A percentile compares a stretch with the other conserved stretches of the same genome.
These are phyloP conservation scores for Cardamine resedifolia DNA, from an alignment of 345 rosid species.

Conservation along the genomic window DNA sequence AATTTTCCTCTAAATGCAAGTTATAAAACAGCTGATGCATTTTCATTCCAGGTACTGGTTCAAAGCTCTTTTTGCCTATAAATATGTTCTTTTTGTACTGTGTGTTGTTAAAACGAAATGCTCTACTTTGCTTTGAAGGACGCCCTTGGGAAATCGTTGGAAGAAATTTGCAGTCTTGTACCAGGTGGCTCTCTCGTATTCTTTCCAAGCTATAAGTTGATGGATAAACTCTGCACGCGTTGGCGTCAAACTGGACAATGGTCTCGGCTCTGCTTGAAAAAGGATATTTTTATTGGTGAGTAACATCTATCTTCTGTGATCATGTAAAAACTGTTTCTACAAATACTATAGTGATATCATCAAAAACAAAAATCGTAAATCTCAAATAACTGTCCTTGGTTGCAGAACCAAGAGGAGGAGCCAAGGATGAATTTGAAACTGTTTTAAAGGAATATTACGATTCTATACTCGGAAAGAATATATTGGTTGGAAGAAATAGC, in stretches of 20 bases:
- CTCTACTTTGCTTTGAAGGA: conserved; percentile 55
- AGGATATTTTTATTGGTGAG: conserved; percentile 74
- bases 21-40: conserved; percentile 80
- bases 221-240: conserved; percentile 82
- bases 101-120: neutral
- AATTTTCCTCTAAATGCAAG: conserved; percentile 81
- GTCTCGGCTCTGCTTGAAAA: conserved; percentile 64
- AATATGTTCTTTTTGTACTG: conserved; percentile 26
- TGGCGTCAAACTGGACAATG: conserved; percentile 95
- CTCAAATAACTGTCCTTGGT: conserved; percentile 20
- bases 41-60: conserved; percentile 71
- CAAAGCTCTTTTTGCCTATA: conserved; percentile 16
- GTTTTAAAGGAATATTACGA: conserved; percentile 74
- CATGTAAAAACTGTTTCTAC: too few species aligned
- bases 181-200: conserved; percentile 89
- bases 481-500: too few species aligned
- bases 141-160: conserved; percentile 79
- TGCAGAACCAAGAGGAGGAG: conserved; percentile 89
- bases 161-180: conserved; percentile 73
- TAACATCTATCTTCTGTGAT: neutral
- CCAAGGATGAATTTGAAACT: conserved; percentile 77
- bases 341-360: neutral
- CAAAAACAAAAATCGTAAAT: too few species aligned
- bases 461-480: too few species aligned
- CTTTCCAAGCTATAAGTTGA: conserved; percentile 95